Percentiles rank a stretch among this genome's conserved stretches.
Evolutionary conservation across 805 yeast species (phyloP).

Genomic region (Cyberlindnera maritima): DNA sequence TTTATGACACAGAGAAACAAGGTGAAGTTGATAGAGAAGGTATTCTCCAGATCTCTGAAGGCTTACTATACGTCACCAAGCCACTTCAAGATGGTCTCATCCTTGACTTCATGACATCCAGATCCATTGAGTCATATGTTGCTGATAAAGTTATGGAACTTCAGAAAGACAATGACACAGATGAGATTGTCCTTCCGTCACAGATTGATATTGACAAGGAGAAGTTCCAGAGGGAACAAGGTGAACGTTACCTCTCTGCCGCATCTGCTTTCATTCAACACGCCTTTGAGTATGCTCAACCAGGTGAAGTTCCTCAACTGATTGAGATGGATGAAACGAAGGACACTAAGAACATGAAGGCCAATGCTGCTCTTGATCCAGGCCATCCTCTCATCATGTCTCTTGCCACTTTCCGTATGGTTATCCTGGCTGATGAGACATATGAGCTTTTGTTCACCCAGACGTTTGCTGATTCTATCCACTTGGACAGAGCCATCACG

Average conservation of each 20-base stretch:
- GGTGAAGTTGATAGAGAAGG: constrained; percentile 75
- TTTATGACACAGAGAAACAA: constrained; percentile 61
- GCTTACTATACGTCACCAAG: constrained; percentile 71
- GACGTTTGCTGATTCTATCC: constrained; percentile 65
- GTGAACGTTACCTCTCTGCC: constrained; percentile 80
- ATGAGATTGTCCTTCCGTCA: constrained; percentile 49
- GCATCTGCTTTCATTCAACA: constrained; percentile 84
- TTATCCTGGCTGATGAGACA: constrained; percentile 88
- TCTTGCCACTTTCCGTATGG: constrained; percentile 91
- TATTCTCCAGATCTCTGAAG: constrained; percentile 84
- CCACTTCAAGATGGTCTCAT: constrained; percentile 78
- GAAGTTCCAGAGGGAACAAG: constrained; percentile 57
- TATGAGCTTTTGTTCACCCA: constrained; percentile 79
- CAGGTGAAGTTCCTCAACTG: constrained; percentile 47
- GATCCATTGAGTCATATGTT: constrained; percentile 60
- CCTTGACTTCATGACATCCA: constrained; percentile 63
- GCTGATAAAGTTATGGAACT: constrained; percentile 54
- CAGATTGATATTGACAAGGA: constrained; percentile 63
- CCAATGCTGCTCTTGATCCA: constrained; percentile 84
- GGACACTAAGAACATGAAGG: constrained; percentile 34
- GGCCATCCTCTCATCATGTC: constrained; percentile 70
- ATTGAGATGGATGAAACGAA: constrained; percentile 40
- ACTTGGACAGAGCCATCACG: constrained; percentile 52
- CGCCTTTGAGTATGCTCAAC: constrained; percentile 87
- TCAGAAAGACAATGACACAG: constrained; percentile 32